Evolutionary conservation across 1,139 yeast species (phyloP).

Genomic region (Yamadazyma aaseri): DNA sequence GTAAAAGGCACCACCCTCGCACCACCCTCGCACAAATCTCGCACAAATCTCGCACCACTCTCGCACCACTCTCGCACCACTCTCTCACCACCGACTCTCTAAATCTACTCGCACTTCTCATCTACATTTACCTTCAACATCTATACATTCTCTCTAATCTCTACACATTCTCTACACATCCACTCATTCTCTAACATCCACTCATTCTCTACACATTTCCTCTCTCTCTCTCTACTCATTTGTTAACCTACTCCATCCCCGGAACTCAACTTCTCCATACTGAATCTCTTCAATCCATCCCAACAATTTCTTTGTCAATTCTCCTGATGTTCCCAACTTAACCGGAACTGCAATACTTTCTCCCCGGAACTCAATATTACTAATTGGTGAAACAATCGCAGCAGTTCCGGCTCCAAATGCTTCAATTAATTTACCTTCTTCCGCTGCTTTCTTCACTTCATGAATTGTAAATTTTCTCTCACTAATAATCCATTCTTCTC

Average conservation of each 20-base stretch:
- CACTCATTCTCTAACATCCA: too few relatives aligned
- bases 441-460: conserved; percentile 77
- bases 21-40: too few relatives aligned
- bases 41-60: too few relatives aligned
- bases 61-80: too few relatives aligned
- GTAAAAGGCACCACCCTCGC: too few relatives aligned
- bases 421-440: conserved; percentile 80
- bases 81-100: too few relatives aligned
- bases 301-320: conserved; percentile 69
- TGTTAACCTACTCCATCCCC: conserved; percentile 56
- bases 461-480: conserved; percentile 81
- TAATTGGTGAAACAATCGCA: conserved; percentile 92
- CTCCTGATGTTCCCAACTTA: conserved; percentile 79
- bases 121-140: too few relatives aligned
- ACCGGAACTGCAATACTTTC: conserved; percentile 73
- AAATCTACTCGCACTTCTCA: too few relatives aligned
- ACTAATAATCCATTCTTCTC: conserved; percentile 71
- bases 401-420: conserved; percentile 99
- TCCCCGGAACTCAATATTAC: conserved; percentile 79
- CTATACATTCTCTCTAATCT: too few relatives aligned
- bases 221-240: too few relatives aligned
- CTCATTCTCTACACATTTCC: too few relatives aligned
- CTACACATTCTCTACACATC: too few relatives aligned
- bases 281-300: conserved; percentile 87
- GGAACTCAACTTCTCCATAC: conserved; percentile 77